Evolutionary conservation across 495 filamentous ascomycete species (phyloP), one percentile per base, ranked within the genome.

Genomic region (Penicillium ochrochloron): DNA sequence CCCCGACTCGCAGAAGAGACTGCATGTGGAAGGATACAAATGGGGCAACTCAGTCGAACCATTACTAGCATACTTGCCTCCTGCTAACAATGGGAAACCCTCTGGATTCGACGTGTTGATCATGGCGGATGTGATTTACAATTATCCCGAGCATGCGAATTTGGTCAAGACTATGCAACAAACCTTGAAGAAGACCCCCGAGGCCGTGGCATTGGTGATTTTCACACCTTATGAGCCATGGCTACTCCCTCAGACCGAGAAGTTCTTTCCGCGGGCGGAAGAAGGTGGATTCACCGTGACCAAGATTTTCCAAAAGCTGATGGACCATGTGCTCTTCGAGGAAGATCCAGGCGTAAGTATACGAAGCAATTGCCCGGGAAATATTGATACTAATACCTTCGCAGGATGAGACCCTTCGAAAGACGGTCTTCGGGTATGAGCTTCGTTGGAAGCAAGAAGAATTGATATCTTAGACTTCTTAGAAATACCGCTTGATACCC

Each of bases 141-240:
- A 92, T 59, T 91, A 97, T 66, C 89, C 86, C 8, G 92, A 96
- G 77, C 94, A 97, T 70, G 73, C 66, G 3, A 90, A 90, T 66
- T 83, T 98, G 66, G 78, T 93, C 58, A 80, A 84, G 51, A 92
- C 89, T 0, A 84, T 97, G 60, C 77, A 84, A 65, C 59, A 77
- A 66, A 89, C 89, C 3, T 73, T 95, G 60, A 85, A 82, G 64
- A 81, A 80, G 46, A 69, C 75, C 8, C 61, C 66, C n/a, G 76
- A 80, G 15, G 83, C 89, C 19, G 83, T 80, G 50, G 94, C 93
- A 1, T 77, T 92, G 67, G 94, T 97, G 15, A 95, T 97, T 68
- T 98, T 98, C 75, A 96, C 93, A 0, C 92, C 91, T 2, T 96
- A 98, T 78, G 82, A 95, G 64, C 93, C 94, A 2, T 97, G 93